A percentile compares a stretch with the other conserved stretches of the same genome.
phyloP scores from a whole-genome alignment of 169 alveolate species.

The Plasmodium berghei region DNA sequence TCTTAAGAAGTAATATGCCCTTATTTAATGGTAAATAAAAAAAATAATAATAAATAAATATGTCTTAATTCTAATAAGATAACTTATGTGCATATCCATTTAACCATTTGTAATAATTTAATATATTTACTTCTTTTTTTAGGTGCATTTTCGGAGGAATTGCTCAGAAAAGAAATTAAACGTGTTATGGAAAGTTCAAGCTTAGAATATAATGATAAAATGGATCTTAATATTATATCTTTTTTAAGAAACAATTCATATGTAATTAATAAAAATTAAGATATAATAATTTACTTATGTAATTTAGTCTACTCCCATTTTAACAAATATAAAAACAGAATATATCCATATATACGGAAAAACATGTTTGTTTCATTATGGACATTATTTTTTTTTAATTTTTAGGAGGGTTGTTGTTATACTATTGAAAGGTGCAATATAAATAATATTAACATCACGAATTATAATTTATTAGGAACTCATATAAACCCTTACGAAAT shows the following conservation, averaged over 20 bases:
- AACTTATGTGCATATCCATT: neutral
- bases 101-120: neutral
- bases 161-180: constrained; percentile 19
- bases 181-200: constrained; percentile 4
- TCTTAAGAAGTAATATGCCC: constrained; percentile 48
- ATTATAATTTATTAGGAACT: constrained; percentile 19
- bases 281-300: neutral
- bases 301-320: neutral
- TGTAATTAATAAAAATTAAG: constrained; percentile 3
- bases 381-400: neutral
- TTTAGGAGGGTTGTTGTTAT: constrained; percentile 61
- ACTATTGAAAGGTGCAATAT: constrained; percentile 17
- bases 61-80: too few relatives aligned
- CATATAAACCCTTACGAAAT: neutral
- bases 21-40: constrained; percentile 39
- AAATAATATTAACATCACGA: constrained; percentile 1
- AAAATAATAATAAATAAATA: neutral
- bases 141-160: constrained; percentile 48
- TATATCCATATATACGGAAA: neutral
- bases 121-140: neutral
- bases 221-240: constrained; percentile 27
- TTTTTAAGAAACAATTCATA: constrained; percentile 29
- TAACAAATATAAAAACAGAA: neutral
- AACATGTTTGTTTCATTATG: neutral
- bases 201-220: constrained; percentile 20